These are phyloP conservation scores for Magnusiomyces suaveolens DNA, from an alignment of 1,139 yeast genomes.

Conservation along the genomic window DNA sequence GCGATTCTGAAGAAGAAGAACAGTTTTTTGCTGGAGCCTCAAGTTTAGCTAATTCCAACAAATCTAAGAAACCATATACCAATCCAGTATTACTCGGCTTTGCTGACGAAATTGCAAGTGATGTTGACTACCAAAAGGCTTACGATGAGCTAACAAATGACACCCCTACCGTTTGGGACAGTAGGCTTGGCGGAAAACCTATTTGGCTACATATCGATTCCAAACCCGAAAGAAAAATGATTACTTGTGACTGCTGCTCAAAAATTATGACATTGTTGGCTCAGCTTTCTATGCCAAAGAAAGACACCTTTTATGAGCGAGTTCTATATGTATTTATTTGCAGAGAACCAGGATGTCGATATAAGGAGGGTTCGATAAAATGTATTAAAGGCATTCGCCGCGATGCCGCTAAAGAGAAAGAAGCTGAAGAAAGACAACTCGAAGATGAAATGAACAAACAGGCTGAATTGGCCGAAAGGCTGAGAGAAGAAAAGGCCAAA, in stretches of 20 bases:
- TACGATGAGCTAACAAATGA: conserved; percentile 1
- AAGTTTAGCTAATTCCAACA: not conserved
- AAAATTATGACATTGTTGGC: conserved; percentile 54
- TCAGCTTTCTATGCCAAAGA: conserved; percentile 70
- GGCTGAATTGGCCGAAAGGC: conserved; percentile 1
- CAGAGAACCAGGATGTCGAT: conserved; percentile 44
- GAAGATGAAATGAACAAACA: not conserved
- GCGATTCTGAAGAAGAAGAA: conserved; percentile 9
- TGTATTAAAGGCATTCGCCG: conserved; percentile 33
- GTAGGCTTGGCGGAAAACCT: conserved; percentile 13
- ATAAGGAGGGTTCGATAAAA: conserved; percentile 33
- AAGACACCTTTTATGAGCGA: conserved; percentile 65
- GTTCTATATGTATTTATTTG: conserved; percentile 75
- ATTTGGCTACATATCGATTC: conserved; percentile 45
- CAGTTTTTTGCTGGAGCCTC: not conserved
- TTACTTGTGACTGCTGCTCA: conserved; percentile 58
- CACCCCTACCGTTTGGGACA: conserved; percentile 7
- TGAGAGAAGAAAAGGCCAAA: conserved; percentile 2
- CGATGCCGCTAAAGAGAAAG: conserved; percentile 20
- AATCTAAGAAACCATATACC: conserved; percentile 10
- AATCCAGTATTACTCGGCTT: conserved; percentile 11
- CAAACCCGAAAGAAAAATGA: conserved; percentile 42
- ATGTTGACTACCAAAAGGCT: not conserved
- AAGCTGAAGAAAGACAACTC: not conserved
- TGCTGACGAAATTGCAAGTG: conserved; percentile 6